Base-by-base conservation (phyloP, 257 asterid genomes). In the Gynochthodes officinalis region DNA sequence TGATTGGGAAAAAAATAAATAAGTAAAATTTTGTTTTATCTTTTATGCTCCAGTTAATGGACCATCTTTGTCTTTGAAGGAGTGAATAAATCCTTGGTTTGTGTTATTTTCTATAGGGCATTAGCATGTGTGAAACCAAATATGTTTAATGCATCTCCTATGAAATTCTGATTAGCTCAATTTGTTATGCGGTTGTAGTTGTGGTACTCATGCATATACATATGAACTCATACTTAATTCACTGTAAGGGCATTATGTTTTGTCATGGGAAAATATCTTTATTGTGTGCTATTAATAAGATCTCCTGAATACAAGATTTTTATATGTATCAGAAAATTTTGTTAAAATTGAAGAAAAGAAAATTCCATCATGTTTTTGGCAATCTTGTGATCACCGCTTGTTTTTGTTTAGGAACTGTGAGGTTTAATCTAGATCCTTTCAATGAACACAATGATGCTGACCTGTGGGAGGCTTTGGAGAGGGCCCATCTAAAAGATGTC, bases 381-480 rank as follows among this genome's bases (percentile, higher is more conserved):
- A 27, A 32, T 75, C 33, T 40, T 75, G n/a, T 61, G 35, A 19
- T 2, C 7, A 1, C 18, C 59, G 16, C 54, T 74, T 61, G 65
- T 42, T 75, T 77, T 64, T 66, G 70, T 40, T 54, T 79, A 91
- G 99, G 99, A 74, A 85, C 93, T 13, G 94, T 92, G 68, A 82
- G 99, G 80, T 95, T 95, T 76, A 95, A 95, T 79, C 98, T 95
- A 33, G 99, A 95, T 76, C 99, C 99, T 2, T 94, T 94, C 83
- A 85, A 73, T 57, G 99, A 95, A 81, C 98, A 95, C 88, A 90
- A 86, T 64, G 99, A 95, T 80, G 96, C 97, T 83, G 99, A 94
- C 76, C 81, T 95, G 32, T 95, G 99, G 99, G 99, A 95, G 83
- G 89, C 99, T 74, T 83, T 94, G 78, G 99, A 91, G 80, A 86